Base-by-base conservation (phyloP, 768 basidiomycete species). In the Lactifluus subvellereus region DNA sequence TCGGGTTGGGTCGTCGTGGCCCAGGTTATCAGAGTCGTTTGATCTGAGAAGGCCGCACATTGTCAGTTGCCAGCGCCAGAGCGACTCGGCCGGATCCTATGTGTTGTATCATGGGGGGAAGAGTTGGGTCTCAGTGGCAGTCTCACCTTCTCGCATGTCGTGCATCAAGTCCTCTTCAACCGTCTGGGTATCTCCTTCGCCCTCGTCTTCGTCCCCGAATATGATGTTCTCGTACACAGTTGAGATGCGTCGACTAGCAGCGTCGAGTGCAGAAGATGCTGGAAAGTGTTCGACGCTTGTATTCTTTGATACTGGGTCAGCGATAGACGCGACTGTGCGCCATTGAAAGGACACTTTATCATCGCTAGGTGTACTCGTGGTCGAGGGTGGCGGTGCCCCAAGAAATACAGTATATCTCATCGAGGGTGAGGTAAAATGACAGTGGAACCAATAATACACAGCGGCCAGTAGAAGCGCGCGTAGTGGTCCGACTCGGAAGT, bases 171-270 rank as follows among this genome's bases (percentile, higher is more conserved):
- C 54, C 14, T 65, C 54, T 40, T 61, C 64, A 11, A 57, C 49
- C 4, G 10, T 20, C 38, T 57, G 59, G 16, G 37, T 57, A 45
- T 65, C 64, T 6, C 58, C 58, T 48, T 53, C 54, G 9, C 42
- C 72, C 16, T 71, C 74, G 5, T 78, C 72, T 16, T 70, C 64
- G 16, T 83, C 79, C 49, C 79, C 75, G 65, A 90, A 90, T n/a
- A 89, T 87, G 33, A 85, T 78, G 59, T 88, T 88, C 69, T 84
- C 77, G 68, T 91, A 91, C 27, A 89, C 72, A 55, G 81, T 60
- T 0, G 89, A 91, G 49, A 92, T 84, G 43, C 86, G 78, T n/a
- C 77, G 77, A 69, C 81, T 87, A 8, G 86, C 88, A 4, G 81
- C 85, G 66, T 87, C 85, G 47, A 89, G 70, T 0, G 84, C 85